A percentile compares a stretch with the other conserved stretches of the same genome.
These are phyloP conservation scores for Cenococcum geophilum DNA, from an alignment of 495 filamentous ascomycete genomes.

Conservation along the genomic window DNA sequence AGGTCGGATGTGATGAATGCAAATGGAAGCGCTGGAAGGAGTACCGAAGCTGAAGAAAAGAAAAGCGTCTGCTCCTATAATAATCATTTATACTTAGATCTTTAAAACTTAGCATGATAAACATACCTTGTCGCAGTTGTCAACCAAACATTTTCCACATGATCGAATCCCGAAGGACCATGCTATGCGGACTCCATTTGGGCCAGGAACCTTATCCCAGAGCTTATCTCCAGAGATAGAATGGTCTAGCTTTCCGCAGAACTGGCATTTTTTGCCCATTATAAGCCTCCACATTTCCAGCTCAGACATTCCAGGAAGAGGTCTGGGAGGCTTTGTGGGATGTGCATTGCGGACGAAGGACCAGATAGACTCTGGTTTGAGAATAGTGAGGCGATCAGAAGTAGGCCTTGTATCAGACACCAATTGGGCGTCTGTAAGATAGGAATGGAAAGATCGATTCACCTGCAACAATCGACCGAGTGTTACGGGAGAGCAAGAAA, in stretches of 20 bases:
- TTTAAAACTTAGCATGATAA: not conserved
- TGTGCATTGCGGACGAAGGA: conserved; percentile 50
- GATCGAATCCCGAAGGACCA: conserved; percentile 61
- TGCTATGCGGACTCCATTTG: conserved; percentile 47
- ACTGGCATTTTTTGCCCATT: conserved; percentile 49
- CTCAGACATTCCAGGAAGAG: conserved; percentile 50
- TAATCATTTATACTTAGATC: conserved; percentile 10
- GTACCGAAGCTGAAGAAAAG: conserved; percentile 49
- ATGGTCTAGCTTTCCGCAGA: conserved; percentile 42
- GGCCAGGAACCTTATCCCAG: conserved; percentile 50
- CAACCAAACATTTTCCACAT: conserved; percentile 57
- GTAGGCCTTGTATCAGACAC: conserved; percentile 31
- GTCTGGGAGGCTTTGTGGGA: conserved; percentile 51
- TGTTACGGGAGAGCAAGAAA: conserved; percentile 28
- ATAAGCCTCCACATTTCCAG: conserved; percentile 59
- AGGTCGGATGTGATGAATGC: conserved; percentile 53
- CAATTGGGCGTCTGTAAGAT: conserved; percentile 41
- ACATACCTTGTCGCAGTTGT: conserved; percentile 55
- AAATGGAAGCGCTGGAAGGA: conserved; percentile 59
- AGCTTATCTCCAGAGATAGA: conserved; percentile 32
- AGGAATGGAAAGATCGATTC: conserved; percentile 36
- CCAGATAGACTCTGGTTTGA: conserved; percentile 55
- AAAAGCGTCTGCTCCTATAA: conserved; percentile 60
- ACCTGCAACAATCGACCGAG: conserved; percentile 36
- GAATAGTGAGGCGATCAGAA: conserved; percentile 25